phyloP scores from a whole-genome alignment of 2,329 filamentous ascomycete species.

The Aspergillus cejpii region DNA sequence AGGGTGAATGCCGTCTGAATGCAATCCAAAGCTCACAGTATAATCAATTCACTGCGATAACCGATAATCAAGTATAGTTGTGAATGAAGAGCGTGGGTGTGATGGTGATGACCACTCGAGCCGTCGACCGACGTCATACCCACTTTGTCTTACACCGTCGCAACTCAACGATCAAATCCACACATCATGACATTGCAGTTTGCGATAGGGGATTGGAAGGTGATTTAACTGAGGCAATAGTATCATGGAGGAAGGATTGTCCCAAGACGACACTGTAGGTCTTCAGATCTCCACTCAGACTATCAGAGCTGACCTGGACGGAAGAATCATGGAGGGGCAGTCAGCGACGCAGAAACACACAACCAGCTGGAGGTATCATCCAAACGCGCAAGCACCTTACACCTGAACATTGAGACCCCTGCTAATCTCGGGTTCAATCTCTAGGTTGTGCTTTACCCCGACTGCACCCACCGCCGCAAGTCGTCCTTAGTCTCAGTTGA shows the following conservation, averaged over 20 bases:
- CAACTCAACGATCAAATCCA: conserved; percentile 9
- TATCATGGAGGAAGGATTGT: conserved; percentile 4
- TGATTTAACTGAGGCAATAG: neutral
- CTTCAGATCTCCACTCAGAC: conserved; percentile 3
- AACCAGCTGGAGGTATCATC: conserved; percentile 34
- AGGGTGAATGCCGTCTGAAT: too few relatives aligned
- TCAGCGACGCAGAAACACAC: conserved; percentile 31
- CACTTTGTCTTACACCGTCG: conserved; percentile 12
- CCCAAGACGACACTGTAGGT: conserved; percentile 18
- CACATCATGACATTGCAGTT: neutral
- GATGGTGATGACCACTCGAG: neutral
- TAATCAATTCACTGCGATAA: too few relatives aligned
- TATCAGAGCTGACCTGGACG: conserved; percentile 5
- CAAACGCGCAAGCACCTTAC: neutral
- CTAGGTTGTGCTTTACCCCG: conserved; percentile 53
- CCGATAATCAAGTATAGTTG: too few relatives aligned
- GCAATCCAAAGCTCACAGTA: too few relatives aligned
- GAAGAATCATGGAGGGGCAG: conserved; percentile 27
- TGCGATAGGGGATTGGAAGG: neutral
- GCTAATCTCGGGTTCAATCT: conserved; percentile 1
- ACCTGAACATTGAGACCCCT: neutral
- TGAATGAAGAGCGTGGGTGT: too few relatives aligned
- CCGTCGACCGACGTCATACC: conserved; percentile 25
- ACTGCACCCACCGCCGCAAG: conserved; percentile 50
- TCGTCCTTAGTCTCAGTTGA: conserved; percentile 51